Conservation (phyloP, 768 basidiomycete species). For the Lentinula raphanica region DNA sequence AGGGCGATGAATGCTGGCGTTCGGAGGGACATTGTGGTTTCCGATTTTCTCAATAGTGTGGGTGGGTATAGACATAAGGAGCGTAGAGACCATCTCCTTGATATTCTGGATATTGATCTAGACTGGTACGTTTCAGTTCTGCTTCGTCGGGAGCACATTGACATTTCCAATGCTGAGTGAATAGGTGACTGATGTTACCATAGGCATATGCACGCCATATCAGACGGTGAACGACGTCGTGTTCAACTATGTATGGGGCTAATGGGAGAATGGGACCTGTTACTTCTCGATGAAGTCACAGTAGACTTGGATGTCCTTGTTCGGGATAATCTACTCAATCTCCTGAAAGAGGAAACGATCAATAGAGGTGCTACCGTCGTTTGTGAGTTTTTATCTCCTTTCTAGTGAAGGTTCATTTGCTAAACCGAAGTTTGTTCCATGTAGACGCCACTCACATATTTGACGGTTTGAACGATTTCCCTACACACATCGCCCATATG, state of each 20-base stretch:
- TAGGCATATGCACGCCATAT: conserved; percentile 47
- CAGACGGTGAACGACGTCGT: conserved; percentile 89
- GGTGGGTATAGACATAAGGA: conserved; percentile 94
- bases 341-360: conserved; percentile 80
- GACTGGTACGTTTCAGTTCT: conserved; percentile 81
- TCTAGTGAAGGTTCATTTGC: too few relatives aligned
- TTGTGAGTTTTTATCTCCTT: conserved; percentile 56
- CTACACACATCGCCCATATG: conserved; percentile 92
- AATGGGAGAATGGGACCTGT: conserved; percentile 90
- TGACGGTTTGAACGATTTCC: conserved; percentile 62
- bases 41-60: conserved; percentile 94
- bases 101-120: conserved; percentile 91
- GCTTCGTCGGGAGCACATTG: conserved; percentile 21
- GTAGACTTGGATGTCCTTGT: conserved; percentile 97
- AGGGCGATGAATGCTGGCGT: conserved; percentile 98
- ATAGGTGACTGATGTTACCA: neutral
- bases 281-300: conserved; percentile 94
- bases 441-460: conserved; percentile 79
- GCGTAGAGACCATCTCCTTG: conserved; percentile 77
- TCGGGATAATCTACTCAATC: conserved; percentile 82
- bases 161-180: neutral
- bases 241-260: conserved; percentile 85
- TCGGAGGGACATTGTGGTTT: conserved; percentile 85
- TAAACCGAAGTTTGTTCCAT: conserved; percentile 1
- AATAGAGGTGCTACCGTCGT: conserved; percentile 80